Evolutionary conservation across 805 yeast species (phyloP).

Genomic region (Saturnispora besseyi): DNA sequence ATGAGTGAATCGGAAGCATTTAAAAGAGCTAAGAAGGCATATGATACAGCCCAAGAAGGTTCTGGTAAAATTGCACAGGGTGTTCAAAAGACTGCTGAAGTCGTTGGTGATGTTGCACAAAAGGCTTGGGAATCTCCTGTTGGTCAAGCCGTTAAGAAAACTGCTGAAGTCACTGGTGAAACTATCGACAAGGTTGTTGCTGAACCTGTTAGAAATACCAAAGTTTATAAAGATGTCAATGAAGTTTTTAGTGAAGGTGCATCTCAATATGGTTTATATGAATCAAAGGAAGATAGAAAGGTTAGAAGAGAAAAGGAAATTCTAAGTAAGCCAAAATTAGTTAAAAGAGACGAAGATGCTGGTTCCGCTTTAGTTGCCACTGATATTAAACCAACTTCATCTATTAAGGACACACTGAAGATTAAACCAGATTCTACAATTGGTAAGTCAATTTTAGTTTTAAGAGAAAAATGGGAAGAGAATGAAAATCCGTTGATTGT

Average conservation of each 20-base stretch:
- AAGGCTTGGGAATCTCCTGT: constrained; percentile 96
- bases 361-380: constrained; percentile 80
- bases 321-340: constrained; percentile 50
- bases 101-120: constrained; percentile 79
- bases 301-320: constrained; percentile 57
- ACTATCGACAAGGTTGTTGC: constrained; percentile 67
- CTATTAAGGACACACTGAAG: constrained; percentile 47
- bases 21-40: constrained; percentile 88
- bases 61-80: constrained; percentile 56
- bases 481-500: constrained; percentile 87
- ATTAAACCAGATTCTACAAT: constrained; percentile 58
- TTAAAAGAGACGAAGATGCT: constrained; percentile 71
- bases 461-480: constrained; percentile 80
- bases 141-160: constrained; percentile 79
- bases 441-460: constrained; percentile 53
- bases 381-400: constrained; percentile 54
- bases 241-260: constrained; percentile 91
- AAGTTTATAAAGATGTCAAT: constrained; percentile 78
- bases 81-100: constrained; percentile 84
- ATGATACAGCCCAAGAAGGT: constrained; percentile 69
- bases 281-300: constrained; percentile 73
- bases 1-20: constrained; percentile 91
- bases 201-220: constrained; percentile 89
- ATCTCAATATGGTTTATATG: constrained; percentile 87
- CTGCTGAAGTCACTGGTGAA: constrained; percentile 75